Evolutionary conservation across 208 protist species (phyloP), one percentile per base, ranked within the genome.

Genomic region (Leishmania guyanensis): DNA sequence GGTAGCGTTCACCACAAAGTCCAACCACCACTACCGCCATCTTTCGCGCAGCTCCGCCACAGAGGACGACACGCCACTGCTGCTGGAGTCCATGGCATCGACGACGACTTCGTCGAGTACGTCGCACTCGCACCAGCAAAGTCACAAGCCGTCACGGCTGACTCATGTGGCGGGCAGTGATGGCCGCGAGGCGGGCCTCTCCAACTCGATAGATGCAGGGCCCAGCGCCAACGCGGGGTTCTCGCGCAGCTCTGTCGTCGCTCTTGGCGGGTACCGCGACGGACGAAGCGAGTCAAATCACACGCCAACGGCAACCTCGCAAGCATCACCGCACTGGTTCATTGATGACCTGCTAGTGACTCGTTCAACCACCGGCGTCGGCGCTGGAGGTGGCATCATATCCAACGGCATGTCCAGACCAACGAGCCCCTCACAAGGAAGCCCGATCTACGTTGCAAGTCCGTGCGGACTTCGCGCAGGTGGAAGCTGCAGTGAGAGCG

Each of bases 71-170:
- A 73, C 60, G 29, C 62, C 62, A 43, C 54, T 29, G 4, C 69
- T 80, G 39, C 66, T 80, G 20, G 76, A 84, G 51, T 80, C 76
- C 5, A 46, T 80, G 1, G 51, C 56, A 29, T 78, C 81, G 26
- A 50, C 62, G 20, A 39, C 62, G 29, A 17, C n/a, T 6, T 58
- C 75, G 2, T 77, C 81, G 1, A 33, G 56, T 46, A 26, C 62
- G 39, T 76, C 62, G 5, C 53, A 71, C 53, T 69, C 70, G 3
- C 60, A 79, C 4, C 43, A 56, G 64, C 73, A 71, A 12, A 79
- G 71, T 22, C 46, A 75, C 2, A 72, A 54, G 46, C 50, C 68
- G 3, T 79, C 82, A 12, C 33, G 39, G 14, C 58, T 75, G 6
- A 68, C 14, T 39, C 29, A 58, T 2, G 51, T 50, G 33, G 9